Percentiles rank a stretch among this genome's conserved stretches.
Conservation (phyloP, 2,329 filamentous ascomycete genomes). For the Helicocarpus griseus region DNA sequence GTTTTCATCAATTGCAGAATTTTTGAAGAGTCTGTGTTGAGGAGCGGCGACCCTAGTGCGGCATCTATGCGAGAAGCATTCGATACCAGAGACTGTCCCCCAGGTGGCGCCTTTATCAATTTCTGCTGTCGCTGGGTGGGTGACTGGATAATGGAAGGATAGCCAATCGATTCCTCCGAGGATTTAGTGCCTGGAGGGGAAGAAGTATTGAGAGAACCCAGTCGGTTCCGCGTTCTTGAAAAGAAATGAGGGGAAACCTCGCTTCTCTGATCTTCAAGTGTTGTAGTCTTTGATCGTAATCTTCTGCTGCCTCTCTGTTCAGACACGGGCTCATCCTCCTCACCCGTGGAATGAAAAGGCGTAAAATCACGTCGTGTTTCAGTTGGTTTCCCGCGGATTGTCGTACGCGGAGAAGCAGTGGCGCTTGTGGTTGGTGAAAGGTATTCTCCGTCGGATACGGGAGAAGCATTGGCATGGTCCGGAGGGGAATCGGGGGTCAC, state of each 20-base stretch:
- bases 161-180: constrained; percentile 40
- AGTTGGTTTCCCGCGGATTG: constrained; percentile 23
- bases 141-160: constrained; percentile 37
- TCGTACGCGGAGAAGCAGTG: constrained; percentile 28
- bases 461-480: constrained; percentile 28
- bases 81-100: constrained; percentile 18
- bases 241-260: constrained; percentile 27
- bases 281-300: constrained; percentile 32
- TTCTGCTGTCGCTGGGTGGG: constrained; percentile 28
- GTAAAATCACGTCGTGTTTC: constrained; percentile 25
- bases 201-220: constrained; percentile 33
- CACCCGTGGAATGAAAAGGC: constrained; percentile 22
- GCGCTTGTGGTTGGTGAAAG: constrained; percentile 21
- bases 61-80: constrained; percentile 21
- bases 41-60: constrained; percentile 27
- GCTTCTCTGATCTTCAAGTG: constrained; percentile 32
- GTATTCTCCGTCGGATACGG: constrained; percentile 28
- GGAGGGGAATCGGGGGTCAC: constrained; percentile 37
- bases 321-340: constrained; percentile 22
- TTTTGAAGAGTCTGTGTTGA: constrained; percentile 37
- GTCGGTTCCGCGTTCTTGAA: constrained; percentile 25
- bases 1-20: constrained; percentile 44
- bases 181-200: constrained; percentile 23
- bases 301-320: constrained; percentile 26
- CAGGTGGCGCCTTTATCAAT: constrained; percentile 24